These are phyloP conservation scores for Catharanthus roseus DNA, from an alignment of 257 asterid species.

Conservation along the genomic window DNA sequence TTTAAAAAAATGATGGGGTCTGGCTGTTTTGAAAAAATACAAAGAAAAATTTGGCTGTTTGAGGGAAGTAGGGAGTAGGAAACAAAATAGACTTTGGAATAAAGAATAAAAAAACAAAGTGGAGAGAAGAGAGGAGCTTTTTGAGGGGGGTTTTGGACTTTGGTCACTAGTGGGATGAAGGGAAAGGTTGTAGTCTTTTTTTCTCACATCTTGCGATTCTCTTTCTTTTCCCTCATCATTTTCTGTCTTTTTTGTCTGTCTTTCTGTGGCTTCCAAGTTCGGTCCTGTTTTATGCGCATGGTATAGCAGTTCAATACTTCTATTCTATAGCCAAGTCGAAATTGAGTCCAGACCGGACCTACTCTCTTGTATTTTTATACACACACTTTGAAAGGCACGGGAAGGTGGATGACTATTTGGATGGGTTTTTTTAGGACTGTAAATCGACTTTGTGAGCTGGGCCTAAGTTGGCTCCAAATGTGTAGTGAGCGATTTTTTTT, in stretches of 20 bases:
- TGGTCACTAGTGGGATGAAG: neutral
- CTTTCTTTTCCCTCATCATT: slow-evolving; percentile 8
- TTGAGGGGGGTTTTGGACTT: neutral
- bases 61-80: slow-evolving; percentile 1
- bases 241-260: neutral
- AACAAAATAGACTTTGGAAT: neutral
- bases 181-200: slow-evolving; percentile 9
- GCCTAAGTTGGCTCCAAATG: too few species aligned
- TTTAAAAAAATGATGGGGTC: neutral
- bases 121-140: neutral
- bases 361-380: too few species aligned
- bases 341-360: too few species aligned
- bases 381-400: too few species aligned
- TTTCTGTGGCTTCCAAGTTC: neutral
- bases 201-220: neutral
- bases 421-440: too few species aligned
- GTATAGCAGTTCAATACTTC: neutral
- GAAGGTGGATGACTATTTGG: too few species aligned
- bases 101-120: neutral
- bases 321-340: too few species aligned
- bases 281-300: neutral
- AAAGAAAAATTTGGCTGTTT: neutral
- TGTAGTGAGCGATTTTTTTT: too few species aligned
- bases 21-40: neutral
- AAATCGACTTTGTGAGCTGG: too few species aligned